phyloP scores from a whole-genome alignment of 2,329 filamentous ascomycete genomes.

The Rhynchosporium agropyri region DNA sequence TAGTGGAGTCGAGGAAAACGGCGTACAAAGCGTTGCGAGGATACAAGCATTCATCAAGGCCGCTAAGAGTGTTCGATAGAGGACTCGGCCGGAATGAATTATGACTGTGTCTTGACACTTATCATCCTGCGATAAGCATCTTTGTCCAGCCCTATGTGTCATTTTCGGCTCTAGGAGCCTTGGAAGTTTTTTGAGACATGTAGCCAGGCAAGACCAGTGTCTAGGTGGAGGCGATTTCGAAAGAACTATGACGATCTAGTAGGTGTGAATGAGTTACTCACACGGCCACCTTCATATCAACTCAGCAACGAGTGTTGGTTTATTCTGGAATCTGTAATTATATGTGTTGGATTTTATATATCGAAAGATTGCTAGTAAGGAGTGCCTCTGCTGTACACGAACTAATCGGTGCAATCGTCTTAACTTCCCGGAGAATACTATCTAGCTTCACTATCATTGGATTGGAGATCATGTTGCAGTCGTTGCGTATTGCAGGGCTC shows the following conservation, averaged over 20 bases:
- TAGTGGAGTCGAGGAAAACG: slow-evolving; percentile 86
- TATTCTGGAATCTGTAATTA: too few species aligned
- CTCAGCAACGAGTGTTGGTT: too few species aligned
- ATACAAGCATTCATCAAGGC: slow-evolving; percentile 79
- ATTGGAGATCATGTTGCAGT: not conserved
- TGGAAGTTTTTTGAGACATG: too few species aligned
- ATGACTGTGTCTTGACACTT: not conserved
- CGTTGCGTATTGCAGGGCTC: not conserved
- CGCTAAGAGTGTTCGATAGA: slow-evolving; percentile 56
- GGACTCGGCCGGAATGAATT: not conserved
- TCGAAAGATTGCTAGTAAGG: too few species aligned
- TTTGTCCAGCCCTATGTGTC: not conserved
- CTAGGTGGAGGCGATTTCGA: not conserved
- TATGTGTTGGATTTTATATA: too few species aligned
- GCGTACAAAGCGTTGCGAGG: slow-evolving; percentile 77
- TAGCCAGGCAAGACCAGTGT: not conserved
- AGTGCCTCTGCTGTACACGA: not conserved
- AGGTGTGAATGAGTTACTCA: too few species aligned
- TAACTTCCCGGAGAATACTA: not conserved
- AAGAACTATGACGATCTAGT: too few species aligned
- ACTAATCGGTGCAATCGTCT: not conserved
- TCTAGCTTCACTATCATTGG: not conserved
- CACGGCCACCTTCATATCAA: too few species aligned
- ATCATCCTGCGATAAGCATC: not conserved
- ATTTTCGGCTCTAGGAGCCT: not conserved